Base-by-base conservation (phyloP, 169 alveolate species). In the Plasmodium berghei region DNA sequence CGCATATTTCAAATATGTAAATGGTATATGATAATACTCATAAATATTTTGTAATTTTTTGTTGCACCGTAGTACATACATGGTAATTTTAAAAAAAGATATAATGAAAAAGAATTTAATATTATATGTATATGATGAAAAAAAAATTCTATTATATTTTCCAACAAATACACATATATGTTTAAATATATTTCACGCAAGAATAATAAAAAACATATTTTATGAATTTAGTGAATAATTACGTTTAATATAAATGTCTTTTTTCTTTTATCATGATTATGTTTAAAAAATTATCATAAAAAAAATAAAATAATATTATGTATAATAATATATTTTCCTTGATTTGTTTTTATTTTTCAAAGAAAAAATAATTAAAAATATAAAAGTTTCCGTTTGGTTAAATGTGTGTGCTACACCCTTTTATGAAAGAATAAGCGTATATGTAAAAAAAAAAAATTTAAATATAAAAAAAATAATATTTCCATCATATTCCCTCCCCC, bases 31-130 rank as follows among this genome's bases (percentile, higher is more conserved):
- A 34, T 34, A 34, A 34, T 34, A 34, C 0, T 3, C 8, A 34
- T 34, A 34, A 34, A 34, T 4, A 34, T 34, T 34, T 34, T 34
- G 42, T 49, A 74, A 74, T 55, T 28, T 61, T 5, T 52, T 63
- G 88, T 61, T 74, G 88, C 74, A 74, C 88, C 88, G 63, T 16
- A 20, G 88, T 61, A 74, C 88, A 74, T 74, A 54, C 88, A 66
- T 61, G 73, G 73, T 24, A 54, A 14, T 10, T 22, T 54, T 16
- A 18, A 9, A 26, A 26, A 66, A 14, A 22, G 22, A 24, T 10
- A 10, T 24, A 62, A 62, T 22, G 12, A 0, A 59, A 59, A 22
- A 9, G 69, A 22, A 10, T 24, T 49, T 52, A 16, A 16, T 52
- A 14, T 49, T 49, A 49, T 49, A 49, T 49, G 59, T 52, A 52